These are phyloP conservation scores for Gryganskiella cystojenkinii DNA, from an alignment of 192 early-diverging fungal genomes.

Conservation along the genomic window DNA sequence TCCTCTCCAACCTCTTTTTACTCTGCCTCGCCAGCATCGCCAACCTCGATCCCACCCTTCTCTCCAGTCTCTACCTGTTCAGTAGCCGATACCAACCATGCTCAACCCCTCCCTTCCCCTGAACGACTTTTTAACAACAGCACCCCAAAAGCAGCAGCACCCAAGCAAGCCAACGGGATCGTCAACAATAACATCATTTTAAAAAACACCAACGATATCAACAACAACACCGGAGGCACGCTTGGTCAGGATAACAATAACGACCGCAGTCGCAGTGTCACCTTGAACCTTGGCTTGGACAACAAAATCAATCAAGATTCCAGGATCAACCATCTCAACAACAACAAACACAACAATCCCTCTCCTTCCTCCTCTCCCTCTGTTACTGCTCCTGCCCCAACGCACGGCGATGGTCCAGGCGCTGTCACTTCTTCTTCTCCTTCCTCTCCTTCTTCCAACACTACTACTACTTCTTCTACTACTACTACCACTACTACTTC, in stretches of 20 bases:
- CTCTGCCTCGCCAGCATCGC: conserved; percentile 21
- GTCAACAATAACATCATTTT: not conserved
- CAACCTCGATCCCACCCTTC: not conserved
- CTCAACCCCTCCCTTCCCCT: too few species aligned
- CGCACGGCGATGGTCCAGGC: not conserved
- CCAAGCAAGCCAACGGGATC: not conserved
- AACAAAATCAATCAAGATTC: not conserved
- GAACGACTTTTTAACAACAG: not conserved
- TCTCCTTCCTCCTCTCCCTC: not conserved
- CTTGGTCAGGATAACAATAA: conserved; percentile 1
- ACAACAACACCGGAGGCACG: not conserved
- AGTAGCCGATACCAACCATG: not conserved
- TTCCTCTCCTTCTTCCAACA: not conserved
- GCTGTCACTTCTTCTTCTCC: not conserved
- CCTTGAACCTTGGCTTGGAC: not conserved
- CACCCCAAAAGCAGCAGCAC: not conserved
- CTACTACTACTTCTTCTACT: too few species aligned
- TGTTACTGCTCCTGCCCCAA: not conserved
- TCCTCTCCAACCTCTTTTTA: conserved; percentile 14
- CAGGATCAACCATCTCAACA: conserved; percentile 12
- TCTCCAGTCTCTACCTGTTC: not conserved
- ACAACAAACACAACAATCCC: not conserved
- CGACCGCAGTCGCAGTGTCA: not conserved
- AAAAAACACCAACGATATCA: conserved; percentile 2
- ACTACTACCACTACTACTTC: too few species aligned